Percentiles rank a stretch among this genome's conserved stretches.
Evolutionary conservation across 176 grass and related monocot genomes (phyloP).

Genomic region (Triticum timopheevii): DNA sequence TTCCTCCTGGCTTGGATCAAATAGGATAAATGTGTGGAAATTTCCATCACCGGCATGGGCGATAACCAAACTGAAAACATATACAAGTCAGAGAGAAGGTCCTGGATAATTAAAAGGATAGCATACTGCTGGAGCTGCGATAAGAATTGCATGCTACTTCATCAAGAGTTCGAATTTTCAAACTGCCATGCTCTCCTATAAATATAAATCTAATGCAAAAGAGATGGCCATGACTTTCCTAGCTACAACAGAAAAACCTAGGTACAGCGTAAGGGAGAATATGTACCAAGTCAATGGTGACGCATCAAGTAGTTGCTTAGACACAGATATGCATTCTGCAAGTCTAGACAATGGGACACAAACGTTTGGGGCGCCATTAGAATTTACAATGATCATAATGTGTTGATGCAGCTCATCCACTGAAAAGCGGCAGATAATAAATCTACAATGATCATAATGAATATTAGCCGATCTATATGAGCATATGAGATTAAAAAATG

Average conservation of each 20-base stretch:
- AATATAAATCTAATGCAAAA: neutral
- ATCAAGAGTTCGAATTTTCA: neutral
- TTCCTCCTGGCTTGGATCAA: conserved; percentile 77
- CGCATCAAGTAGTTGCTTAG: conserved; percentile 82
- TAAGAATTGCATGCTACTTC: neutral
- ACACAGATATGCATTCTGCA: conserved; percentile 94
- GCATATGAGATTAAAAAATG: neutral
- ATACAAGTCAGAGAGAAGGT: conserved; percentile 32
- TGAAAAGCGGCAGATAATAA: neutral
- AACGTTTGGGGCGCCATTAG: conserved; percentile 44
- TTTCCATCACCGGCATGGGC: conserved; percentile 98
- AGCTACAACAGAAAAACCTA: neutral
- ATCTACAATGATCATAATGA: neutral
- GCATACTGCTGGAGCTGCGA: neutral
- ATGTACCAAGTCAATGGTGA: conserved; percentile 83
- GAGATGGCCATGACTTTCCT: neutral
- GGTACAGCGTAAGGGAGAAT: conserved; percentile 20
- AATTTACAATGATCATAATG: too few species aligned
- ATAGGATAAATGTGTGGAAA: conserved; percentile 96
- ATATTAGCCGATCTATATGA: conserved; percentile 2
- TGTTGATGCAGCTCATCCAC: conserved; percentile 17
- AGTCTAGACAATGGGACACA: conserved; percentile 93
- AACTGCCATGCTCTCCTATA: neutral
- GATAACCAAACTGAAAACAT: conserved; percentile 65
- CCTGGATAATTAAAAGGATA: neutral